A percentile compares a stretch with the other conserved stretches of the same genome.
Evolutionary conservation across 768 basidiomycete species (phyloP).

Genomic region (Termitomyces sp.): DNA sequence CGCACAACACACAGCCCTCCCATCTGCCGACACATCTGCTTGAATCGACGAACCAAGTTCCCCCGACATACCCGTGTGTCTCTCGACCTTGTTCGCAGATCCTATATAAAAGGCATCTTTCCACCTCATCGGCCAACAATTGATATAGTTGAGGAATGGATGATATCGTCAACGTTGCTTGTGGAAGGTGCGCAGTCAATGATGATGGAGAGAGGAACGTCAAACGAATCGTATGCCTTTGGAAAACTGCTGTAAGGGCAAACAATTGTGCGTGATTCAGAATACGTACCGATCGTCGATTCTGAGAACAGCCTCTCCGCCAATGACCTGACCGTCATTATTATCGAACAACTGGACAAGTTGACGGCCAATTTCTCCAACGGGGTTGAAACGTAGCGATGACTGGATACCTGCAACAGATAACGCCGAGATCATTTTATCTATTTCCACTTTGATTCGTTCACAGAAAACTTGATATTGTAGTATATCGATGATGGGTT

Average conservation of each 20-base stretch:
- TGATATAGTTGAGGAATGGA: conserved; percentile 76
- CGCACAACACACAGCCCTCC: conserved; percentile 77
- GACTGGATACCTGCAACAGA: conserved; percentile 51
- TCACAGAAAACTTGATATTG: conserved; percentile 78
- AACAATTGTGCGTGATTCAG: neutral
- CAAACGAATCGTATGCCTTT: conserved; percentile 70
- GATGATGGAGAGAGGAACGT: conserved; percentile 75
- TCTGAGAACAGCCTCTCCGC: conserved; percentile 71
- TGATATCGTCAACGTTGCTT: conserved; percentile 70
- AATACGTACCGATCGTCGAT: conserved; percentile 61
- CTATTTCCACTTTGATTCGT: conserved; percentile 57
- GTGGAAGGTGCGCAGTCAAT: conserved; percentile 74
- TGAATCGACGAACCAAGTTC: conserved; percentile 78
- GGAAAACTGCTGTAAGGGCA: neutral
- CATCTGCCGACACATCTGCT: conserved; percentile 74
- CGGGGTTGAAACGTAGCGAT: conserved; percentile 54
- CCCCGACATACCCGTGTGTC: conserved; percentile 49
- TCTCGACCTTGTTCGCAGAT: conserved; percentile 67
- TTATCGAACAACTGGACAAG: conserved; percentile 50
- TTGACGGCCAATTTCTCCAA: conserved; percentile 65
- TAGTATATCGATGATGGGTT: conserved; percentile 73
- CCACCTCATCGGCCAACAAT: conserved; percentile 75
- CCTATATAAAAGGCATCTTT: conserved; percentile 61
- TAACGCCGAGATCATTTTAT: conserved; percentile 47
- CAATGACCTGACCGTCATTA: conserved; percentile 39